Evolutionary conservation across 495 filamentous ascomycete genomes (phyloP).

Genomic region (Daldinia caldariorum): DNA sequence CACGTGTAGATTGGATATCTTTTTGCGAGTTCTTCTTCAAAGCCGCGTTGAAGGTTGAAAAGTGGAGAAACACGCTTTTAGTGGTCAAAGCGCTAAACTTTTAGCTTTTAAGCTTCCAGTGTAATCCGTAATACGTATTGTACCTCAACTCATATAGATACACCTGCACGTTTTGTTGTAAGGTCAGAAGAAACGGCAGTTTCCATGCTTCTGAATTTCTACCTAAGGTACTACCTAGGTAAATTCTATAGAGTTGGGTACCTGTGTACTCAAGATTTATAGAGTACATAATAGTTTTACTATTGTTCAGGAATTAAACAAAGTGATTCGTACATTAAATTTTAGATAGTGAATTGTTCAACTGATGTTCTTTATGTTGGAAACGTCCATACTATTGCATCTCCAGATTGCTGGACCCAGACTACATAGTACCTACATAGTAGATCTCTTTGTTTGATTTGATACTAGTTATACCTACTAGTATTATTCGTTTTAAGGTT

Average conservation of each 20-base stretch:
- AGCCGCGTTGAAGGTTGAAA: conserved; percentile 13
- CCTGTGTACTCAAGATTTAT: not conserved
- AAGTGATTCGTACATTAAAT: not conserved
- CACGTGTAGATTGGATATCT: not conserved
- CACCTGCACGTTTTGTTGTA: not conserved
- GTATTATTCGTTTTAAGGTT: too few species aligned
- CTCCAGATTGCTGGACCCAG: not conserved
- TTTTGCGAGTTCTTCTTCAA: conserved; percentile 15
- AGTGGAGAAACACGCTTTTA: not conserved
- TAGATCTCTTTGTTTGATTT: not conserved
- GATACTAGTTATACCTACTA: not conserved
- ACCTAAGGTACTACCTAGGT: too few species aligned
- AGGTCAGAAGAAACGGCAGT: not conserved
- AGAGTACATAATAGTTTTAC: not conserved
- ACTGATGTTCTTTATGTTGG: not conserved
- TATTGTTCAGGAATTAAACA: too few species aligned
- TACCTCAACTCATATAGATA: too few species aligned
- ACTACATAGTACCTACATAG: too few species aligned
- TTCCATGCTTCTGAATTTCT: not conserved
- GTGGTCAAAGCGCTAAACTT: conserved; percentile 26
- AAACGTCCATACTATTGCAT: not conserved
- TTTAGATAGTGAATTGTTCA: not conserved
- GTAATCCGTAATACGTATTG: too few species aligned
- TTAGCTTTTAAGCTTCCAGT: not conserved
- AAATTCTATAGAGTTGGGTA: not conserved